Conservation (phyloP, 257 asterid genomes). For the Leptodermis oblonga region DNA sequence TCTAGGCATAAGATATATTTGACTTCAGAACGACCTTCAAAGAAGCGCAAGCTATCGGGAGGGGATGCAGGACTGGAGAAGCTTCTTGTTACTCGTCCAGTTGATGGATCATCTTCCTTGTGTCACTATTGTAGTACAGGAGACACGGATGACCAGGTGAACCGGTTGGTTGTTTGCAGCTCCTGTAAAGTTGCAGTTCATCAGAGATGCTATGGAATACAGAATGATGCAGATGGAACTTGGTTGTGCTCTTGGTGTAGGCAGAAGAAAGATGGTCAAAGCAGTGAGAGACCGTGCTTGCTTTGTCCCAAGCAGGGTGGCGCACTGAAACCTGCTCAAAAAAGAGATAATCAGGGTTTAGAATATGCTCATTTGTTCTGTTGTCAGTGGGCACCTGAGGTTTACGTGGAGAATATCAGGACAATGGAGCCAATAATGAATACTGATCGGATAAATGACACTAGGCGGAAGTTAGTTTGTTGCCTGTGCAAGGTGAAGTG, state of each 20-base stretch:
- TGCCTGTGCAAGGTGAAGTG: constrained; percentile 85
- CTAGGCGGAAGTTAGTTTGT: constrained; percentile 72
- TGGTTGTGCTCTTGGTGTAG: constrained; percentile 97
- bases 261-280: constrained; percentile 36
- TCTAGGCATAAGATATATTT: constrained; percentile 75
- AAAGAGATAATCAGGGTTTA: constrained; percentile 32
- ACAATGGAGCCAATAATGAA: constrained; percentile 87
- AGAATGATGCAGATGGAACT: constrained; percentile 60
- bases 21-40: constrained; percentile 82
- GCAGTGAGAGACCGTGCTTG: constrained; percentile 53
- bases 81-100: constrained; percentile 73
- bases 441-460: constrained; percentile 60
- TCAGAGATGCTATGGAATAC: constrained; percentile 94
- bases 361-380: constrained; percentile 90
- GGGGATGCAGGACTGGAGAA: constrained; percentile 90
- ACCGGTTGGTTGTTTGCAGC: constrained; percentile 63
- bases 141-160: constrained; percentile 56
- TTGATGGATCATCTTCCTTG: constrained; percentile 58
- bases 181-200: constrained; percentile 82
- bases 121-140: constrained; percentile 89
- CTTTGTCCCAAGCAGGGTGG: constrained; percentile 90
- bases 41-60: constrained; percentile 85
- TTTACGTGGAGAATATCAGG: constrained; percentile 72
- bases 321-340: constrained; percentile 74
- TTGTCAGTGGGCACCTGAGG: constrained; percentile 94